Percentiles rank a stretch among this genome's conserved stretches.
Conservation (phyloP, 352 stramenopile genomes). For the Phytophthora tentaculata region DNA sequence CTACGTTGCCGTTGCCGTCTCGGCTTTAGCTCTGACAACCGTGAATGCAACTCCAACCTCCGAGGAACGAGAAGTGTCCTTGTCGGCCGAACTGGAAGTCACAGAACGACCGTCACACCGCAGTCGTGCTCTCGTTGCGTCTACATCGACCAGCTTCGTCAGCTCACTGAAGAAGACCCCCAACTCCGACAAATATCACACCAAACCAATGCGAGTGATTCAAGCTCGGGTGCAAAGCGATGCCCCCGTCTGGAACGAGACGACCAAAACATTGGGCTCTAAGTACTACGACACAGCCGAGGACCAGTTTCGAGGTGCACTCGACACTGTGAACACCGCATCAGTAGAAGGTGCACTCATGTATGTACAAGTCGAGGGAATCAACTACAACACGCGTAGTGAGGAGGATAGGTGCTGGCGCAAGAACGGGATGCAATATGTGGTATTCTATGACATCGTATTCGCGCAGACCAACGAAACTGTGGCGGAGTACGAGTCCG, state of each 20-base stretch:
- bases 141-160: conserved; percentile 29
- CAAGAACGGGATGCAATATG: conserved; percentile 43
- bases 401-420: conserved; percentile 32
- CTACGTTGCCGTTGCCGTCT: conserved; percentile 24
- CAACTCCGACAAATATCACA: conserved; percentile 60
- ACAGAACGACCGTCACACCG: conserved; percentile 8
- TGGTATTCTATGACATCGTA: conserved; percentile 4
- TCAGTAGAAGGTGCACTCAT: conserved; percentile 58
- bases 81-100: conserved; percentile 29
- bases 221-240: conserved; percentile 71
- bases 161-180: conserved; percentile 29
- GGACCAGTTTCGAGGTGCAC: conserved; percentile 38
- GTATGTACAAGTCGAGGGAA: conserved; percentile 60
- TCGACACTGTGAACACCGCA: conserved; percentile 51
- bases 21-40: conserved; percentile 15
- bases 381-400: conserved; percentile 50
- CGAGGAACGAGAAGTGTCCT: conserved; percentile 25
- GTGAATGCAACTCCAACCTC: conserved; percentile 4
- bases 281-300: conserved; percentile 45
- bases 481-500: conserved; percentile 34
- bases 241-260: conserved; percentile 55
- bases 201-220: conserved; percentile 59
- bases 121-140: conserved; percentile 20
- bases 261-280: conserved; percentile 45
- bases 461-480: conserved; percentile 3